Evolutionary conservation across 352 stramenopile genomes (phyloP), one percentile per base, ranked within the genome.

Genomic region (Plasmopara muralis): DNA sequence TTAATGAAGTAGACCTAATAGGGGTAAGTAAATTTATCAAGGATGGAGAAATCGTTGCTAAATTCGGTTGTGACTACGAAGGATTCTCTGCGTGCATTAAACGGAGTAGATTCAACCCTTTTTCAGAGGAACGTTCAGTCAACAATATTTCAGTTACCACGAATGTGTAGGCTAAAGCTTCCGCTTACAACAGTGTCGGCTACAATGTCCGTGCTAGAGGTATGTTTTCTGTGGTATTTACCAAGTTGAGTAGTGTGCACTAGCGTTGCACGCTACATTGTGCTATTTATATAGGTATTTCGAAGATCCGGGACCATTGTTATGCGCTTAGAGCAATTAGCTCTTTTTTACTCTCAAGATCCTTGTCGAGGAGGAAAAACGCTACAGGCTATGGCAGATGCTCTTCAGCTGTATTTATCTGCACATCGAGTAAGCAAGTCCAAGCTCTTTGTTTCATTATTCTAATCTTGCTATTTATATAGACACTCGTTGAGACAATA

Each of bases 311-410:
- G 80, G 6, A 83, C 75, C 9, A 57, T 60, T 2, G 57, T 85
- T 44, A 53, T 89, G 47, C 66, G 79, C n/a, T 59, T 89, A 42
- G 79, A 89, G 34, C 66, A 77, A 20, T 14, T 89, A 42, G 74
- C 66, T 28, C 68, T 73, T 6, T 89, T 82, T 43, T 89, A 74
- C 35, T 64, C 63, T 13, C 79, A 89, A 59, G 75, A 87, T 51
- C 58, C 79, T 13, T 55, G 53, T 10, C 60, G 79, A 55, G 79
- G 77, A 37, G 79, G 79, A 6, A 87, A 83, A 28, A 85, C 72
- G 2, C 56, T 82, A 25, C 76, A 89, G n/a, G 66, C 68, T 5
- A 68, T 86, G 43, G 74, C 72, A 20, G 55, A 82, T 35, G 72
- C 76, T 9, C 50, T 89, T 7, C 34, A 71, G 28, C 4, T 73